These are phyloP conservation scores for Penicillium psychrosexuale DNA, from an alignment of 2,329 filamentous ascomycete species.

Conservation along the genomic window DNA sequence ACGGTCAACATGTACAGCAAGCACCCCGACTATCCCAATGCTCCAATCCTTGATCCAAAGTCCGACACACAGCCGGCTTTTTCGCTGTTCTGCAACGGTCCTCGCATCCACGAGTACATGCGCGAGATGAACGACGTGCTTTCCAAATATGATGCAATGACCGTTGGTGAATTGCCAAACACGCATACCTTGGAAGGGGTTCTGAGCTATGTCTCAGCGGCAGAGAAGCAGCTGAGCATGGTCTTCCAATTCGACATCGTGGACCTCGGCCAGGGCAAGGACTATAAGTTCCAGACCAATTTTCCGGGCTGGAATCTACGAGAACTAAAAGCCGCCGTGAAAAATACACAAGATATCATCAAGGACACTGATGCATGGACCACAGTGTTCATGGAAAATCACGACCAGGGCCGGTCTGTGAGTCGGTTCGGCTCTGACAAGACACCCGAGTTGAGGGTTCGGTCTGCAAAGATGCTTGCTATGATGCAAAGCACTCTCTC, in stretches of 20 bases:
- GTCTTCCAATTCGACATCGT: conserved; percentile 58
- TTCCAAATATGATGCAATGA: conserved; percentile 64
- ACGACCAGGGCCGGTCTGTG: conserved; percentile 58
- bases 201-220: conserved; percentile 57
- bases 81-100: conserved; percentile 64
- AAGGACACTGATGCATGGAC: conserved; percentile 52
- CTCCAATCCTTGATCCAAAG: conserved; percentile 51
- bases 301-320: conserved; percentile 47
- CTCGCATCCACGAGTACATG: conserved; percentile 66
- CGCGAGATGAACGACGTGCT: conserved; percentile 62
- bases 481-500: conserved; percentile 49
- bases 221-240: conserved; percentile 63
- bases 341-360: conserved; percentile 53
- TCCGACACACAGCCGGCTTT: conserved; percentile 51
- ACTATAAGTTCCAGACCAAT: conserved; percentile 46
- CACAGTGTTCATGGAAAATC: conserved; percentile 62
- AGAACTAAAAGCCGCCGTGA: conserved; percentile 43
- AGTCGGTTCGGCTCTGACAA: conserved; percentile 53
- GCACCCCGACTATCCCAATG: conserved; percentile 51
- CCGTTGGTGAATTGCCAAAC: conserved; percentile 66
- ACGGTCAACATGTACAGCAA: conserved; percentile 63
- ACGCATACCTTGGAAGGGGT: conserved; percentile 59
- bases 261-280: conserved; percentile 53
- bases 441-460: conserved; percentile 44
- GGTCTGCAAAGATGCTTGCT: conserved; percentile 54